phyloP scores from a whole-genome alignment of 768 basidiomycete genomes.

The Mycena alexandri region DNA sequence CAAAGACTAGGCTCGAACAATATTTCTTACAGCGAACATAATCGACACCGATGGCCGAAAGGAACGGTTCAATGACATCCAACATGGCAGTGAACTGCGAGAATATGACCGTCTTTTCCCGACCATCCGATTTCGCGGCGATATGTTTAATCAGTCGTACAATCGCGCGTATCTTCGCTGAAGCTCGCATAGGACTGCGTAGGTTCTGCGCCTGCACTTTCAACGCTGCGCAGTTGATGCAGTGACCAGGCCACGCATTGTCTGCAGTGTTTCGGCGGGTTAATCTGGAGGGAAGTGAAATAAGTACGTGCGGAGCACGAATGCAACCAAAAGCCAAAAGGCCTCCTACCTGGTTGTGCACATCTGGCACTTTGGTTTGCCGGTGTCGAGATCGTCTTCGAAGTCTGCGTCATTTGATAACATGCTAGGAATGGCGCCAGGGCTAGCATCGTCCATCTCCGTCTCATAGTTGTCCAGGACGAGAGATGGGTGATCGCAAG shows the following conservation, averaged over 20 bases:
- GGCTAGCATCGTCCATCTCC: constrained; percentile 82
- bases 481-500: constrained; percentile 90
- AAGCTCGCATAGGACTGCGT: constrained; percentile 72
- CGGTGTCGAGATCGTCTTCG: constrained; percentile 71
- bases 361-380: constrained; percentile 64
- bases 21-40: constrained; percentile 86
- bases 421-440: constrained; percentile 54
- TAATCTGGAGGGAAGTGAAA: constrained; percentile 47
- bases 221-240: constrained; percentile 69
- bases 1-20: background rate
- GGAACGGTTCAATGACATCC: constrained; percentile 87
- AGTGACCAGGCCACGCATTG: constrained; percentile 58
- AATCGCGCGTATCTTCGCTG: constrained; percentile 91
- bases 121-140: constrained; percentile 62
- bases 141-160: constrained; percentile 77
- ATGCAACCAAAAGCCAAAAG: background rate
- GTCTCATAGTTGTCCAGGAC: constrained; percentile 79
- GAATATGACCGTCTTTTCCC: constrained; percentile 96
- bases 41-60: constrained; percentile 72
- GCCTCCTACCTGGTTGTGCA: constrained; percentile 23
- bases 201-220: constrained; percentile 61
- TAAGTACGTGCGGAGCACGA: background rate
- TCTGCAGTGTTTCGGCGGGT: constrained; percentile 52
- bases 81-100: constrained; percentile 93
- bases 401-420: constrained; percentile 65